These are phyloP conservation scores for Globisporangium polare DNA, from an alignment of 352 stramenopile genomes.

Conservation along the genomic window DNA sequence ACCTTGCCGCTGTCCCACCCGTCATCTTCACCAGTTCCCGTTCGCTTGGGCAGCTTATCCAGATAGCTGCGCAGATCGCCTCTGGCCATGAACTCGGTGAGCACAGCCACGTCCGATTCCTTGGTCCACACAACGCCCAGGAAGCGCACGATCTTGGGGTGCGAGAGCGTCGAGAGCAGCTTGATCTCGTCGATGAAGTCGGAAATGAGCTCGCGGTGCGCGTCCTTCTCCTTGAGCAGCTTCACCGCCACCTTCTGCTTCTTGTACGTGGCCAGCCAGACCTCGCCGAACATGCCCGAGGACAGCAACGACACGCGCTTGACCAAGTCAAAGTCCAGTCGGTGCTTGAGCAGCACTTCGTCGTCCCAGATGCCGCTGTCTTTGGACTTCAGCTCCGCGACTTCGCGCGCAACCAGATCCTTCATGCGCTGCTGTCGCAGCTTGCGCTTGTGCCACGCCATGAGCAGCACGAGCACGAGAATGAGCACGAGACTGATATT, in stretches of 20 bases:
- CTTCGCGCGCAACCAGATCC: neutral
- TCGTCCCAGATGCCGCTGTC: conserved; percentile 11
- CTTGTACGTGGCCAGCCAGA: conserved; percentile 18
- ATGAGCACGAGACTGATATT: conserved; percentile 7
- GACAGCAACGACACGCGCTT: conserved; percentile 7
- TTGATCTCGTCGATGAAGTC: conserved; percentile 18
- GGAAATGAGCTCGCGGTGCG: conserved; percentile 6
- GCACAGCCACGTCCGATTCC: conserved; percentile 8
- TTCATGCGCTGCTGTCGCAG: neutral
- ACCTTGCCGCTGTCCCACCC: conserved; percentile 1
- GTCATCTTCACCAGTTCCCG: neutral
- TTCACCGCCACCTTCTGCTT: conserved; percentile 19
- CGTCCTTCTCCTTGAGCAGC: conserved; percentile 11
- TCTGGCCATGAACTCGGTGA: conserved; percentile 13
- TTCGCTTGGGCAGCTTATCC: neutral
- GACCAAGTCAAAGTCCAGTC: conserved; percentile 3
- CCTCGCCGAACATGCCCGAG: conserved; percentile 19
- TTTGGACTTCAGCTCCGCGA: neutral
- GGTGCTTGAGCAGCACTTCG: conserved; percentile 13
- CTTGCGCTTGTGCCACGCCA: conserved; percentile 14
- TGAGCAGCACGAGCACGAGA: conserved; percentile 4
- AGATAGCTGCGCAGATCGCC: conserved; percentile 13
- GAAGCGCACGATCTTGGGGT: conserved; percentile 16
- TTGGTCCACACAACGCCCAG: conserved; percentile 18
- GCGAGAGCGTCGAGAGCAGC: conserved; percentile 8